A percentile compares a stretch with the other conserved stretches of the same genome.
Conservation (phyloP, 371 early-diverging fungal genomes). For the Actinomortierella wolfii region DNA sequence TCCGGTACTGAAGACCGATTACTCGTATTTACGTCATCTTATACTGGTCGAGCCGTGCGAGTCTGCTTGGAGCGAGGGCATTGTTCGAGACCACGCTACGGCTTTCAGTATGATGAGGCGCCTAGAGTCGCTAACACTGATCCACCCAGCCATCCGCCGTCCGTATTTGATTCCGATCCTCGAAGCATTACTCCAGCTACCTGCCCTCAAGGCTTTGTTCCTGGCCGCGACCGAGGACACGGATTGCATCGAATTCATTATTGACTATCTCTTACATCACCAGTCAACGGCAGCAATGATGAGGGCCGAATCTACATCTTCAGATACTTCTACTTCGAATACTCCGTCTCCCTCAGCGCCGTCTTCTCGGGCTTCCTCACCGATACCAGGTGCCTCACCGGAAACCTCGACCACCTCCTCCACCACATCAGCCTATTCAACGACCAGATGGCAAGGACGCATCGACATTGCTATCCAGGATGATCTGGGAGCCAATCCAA, state of each 20-base stretch:
- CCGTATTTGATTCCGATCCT: constrained; percentile 20
- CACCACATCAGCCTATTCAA: no score
- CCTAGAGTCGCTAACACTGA: constrained; percentile 17
- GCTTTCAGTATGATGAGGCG: constrained; percentile 14
- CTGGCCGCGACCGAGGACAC: constrained; percentile 23
- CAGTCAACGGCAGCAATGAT: no score
- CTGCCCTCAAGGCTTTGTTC: constrained; percentile 2
- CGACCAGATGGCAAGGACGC: constrained; percentile 12
- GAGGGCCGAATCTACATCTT: no score
- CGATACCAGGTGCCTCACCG: no score
- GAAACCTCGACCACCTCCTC: no score
- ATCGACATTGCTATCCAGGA: constrained; percentile 22
- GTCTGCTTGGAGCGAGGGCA: constrained; percentile 26
- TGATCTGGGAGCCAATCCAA: constrained; percentile 13
- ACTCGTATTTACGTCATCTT: constrained; percentile 11
- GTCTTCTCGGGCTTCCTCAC: no score
- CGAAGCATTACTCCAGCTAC: constrained; percentile 15
- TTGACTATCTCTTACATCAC: constrained; percentile 12
- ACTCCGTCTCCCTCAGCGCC: no score
- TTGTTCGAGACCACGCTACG: constrained; percentile 22
- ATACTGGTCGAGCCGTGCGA: constrained; percentile 22
- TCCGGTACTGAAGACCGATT: constrained; percentile 15
- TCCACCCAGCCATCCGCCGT: constrained; percentile 26
- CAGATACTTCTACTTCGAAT: no score
- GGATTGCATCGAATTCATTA: constrained; percentile 11